These are phyloP conservation scores for Chaetomium sp. DNA, from an alignment of 2,329 filamentous ascomycete species.

Conservation along the genomic window DNA sequence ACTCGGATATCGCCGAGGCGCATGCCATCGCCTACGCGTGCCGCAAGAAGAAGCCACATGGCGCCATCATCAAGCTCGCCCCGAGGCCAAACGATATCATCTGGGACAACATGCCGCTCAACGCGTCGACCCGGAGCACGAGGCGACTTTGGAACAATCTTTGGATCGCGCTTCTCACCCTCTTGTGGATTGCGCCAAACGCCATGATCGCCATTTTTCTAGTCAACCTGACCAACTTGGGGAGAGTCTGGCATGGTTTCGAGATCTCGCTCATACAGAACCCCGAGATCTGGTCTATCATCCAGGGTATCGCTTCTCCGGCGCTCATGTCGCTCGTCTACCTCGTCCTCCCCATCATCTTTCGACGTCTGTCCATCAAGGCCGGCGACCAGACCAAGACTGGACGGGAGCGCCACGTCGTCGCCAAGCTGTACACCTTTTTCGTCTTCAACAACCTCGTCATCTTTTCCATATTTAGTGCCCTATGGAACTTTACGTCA, in stretches of 20 bases:
- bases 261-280: slow-evolving; percentile 62
- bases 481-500: slow-evolving; percentile 73
- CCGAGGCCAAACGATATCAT: slow-evolving; percentile 90
- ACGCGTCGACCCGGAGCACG: slow-evolving; percentile 67
- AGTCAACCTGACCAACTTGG: slow-evolving; percentile 80
- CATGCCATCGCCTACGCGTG: slow-evolving; percentile 83
- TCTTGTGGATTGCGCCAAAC: slow-evolving; percentile 90
- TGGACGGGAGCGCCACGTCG: slow-evolving; percentile 85
- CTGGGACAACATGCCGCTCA: slow-evolving; percentile 87
- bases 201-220: slow-evolving; percentile 93
- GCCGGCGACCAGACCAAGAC: slow-evolving; percentile 92
- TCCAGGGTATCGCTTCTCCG: slow-evolving; percentile 90
- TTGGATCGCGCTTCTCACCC: slow-evolving; percentile 78
- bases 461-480: slow-evolving; percentile 89
- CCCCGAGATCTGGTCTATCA: slow-evolving; percentile 74
- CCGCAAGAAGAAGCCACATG: slow-evolving; percentile 77
- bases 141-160: slow-evolving; percentile 77
- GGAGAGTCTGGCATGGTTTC: slow-evolving; percentile 77
- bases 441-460: slow-evolving; percentile 97
- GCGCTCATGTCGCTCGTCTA: slow-evolving; percentile 87
- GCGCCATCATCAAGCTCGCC: slow-evolving; percentile 75
- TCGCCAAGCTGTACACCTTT: slow-evolving; percentile 88
- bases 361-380: slow-evolving; percentile 79
- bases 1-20: slow-evolving; percentile 82
- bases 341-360: slow-evolving; percentile 84